Conservation (phyloP, 139 green algal species). For the Micractinium conductrix region DNA sequence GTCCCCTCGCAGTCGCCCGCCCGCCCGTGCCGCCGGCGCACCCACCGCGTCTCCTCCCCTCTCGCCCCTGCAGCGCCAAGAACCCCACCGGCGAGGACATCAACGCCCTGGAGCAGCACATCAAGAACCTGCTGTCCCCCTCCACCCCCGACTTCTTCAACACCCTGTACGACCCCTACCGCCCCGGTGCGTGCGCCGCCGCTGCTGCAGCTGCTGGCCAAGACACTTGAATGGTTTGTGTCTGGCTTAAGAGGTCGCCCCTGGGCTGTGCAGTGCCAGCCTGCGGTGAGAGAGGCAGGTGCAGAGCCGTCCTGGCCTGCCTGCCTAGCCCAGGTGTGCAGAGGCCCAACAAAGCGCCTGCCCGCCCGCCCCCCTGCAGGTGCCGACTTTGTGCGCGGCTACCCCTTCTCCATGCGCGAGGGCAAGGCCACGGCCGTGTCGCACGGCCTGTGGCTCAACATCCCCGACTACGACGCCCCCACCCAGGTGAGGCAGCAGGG, state of each 20-base stretch:
- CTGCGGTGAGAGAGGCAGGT: too few species aligned
- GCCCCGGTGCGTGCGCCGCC: too few species aligned
- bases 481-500: slow-evolving; percentile 68
- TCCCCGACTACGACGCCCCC: slow-evolving; percentile 97
- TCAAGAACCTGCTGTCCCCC: slow-evolving; percentile 91
- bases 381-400: slow-evolving; percentile 81
- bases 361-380: too few species aligned
- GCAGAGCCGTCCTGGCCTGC: too few species aligned
- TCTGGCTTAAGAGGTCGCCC: too few species aligned
- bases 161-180: slow-evolving; percentile 97
- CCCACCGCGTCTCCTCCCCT: not conserved
- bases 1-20: not conserved
- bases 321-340: too few species aligned
- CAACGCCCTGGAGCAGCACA: slow-evolving; percentile 96
- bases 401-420: slow-evolving; percentile 88
- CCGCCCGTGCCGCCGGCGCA: slow-evolving; percentile 12
- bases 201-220: too few species aligned
- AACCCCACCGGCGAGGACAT: slow-evolving; percentile 86
- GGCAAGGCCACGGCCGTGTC: slow-evolving; percentile 91
- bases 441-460: slow-evolving; percentile 98
- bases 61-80: slow-evolving; percentile 64
- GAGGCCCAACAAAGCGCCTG: too few species aligned
- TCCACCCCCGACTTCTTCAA: slow-evolving; percentile 99
- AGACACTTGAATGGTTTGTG: too few species aligned
- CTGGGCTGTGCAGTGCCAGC: too few species aligned